A percentile compares a stretch with the other conserved stretches of the same genome.
Evolutionary conservation across 352 stramenopile species (phyloP).

Genomic region (Phytophthora megakarya): DNA sequence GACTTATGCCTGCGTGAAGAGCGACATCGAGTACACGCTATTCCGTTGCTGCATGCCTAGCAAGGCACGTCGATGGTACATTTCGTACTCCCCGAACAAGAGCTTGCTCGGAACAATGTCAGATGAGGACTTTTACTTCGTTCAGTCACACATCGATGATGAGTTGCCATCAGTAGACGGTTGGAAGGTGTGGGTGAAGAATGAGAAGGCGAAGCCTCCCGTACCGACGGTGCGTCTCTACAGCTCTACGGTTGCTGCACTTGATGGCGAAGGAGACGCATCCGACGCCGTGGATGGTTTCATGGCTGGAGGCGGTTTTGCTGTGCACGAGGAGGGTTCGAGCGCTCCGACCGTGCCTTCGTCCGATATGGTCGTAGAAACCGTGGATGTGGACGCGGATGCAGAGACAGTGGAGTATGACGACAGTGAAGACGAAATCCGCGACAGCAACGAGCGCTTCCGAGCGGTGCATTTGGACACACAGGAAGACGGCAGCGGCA

Average conservation of each 20-base stretch:
- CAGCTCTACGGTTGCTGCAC: constrained; percentile 62
- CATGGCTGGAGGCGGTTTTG: constrained; percentile 30
- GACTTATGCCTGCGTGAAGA: constrained; percentile 70
- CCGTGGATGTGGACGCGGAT: constrained; percentile 69
- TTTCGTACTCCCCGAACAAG: constrained; percentile 94
- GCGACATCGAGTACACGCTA: constrained; percentile 90
- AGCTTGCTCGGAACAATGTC: constrained; percentile 83
- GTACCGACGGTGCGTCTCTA: constrained; percentile 72
- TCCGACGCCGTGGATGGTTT: constrained; percentile 79
- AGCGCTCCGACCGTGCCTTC: constrained; percentile 30
- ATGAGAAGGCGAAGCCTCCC: constrained; percentile 69
- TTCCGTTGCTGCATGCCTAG: constrained; percentile 98
- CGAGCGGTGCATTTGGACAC: constrained; percentile 88
- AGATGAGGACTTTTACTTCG: constrained; percentile 90
- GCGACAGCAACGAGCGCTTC: constrained; percentile 90
- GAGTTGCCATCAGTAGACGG: constrained; percentile 75
- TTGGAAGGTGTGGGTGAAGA: constrained; percentile 90
- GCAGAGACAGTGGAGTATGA: constrained; percentile 89
- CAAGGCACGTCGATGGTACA: constrained; percentile 98
- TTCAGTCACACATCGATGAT: constrained; percentile 80
- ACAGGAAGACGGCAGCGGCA: constrained; percentile 73
- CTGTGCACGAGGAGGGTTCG: constrained; percentile 20
- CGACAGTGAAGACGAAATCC: constrained; percentile 90
- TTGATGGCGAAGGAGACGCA: constrained; percentile 52
- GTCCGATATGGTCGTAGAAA: constrained; percentile 41